Evolutionary conservation across 345 rosid species (phyloP).

Genomic region (Populus alba): DNA sequence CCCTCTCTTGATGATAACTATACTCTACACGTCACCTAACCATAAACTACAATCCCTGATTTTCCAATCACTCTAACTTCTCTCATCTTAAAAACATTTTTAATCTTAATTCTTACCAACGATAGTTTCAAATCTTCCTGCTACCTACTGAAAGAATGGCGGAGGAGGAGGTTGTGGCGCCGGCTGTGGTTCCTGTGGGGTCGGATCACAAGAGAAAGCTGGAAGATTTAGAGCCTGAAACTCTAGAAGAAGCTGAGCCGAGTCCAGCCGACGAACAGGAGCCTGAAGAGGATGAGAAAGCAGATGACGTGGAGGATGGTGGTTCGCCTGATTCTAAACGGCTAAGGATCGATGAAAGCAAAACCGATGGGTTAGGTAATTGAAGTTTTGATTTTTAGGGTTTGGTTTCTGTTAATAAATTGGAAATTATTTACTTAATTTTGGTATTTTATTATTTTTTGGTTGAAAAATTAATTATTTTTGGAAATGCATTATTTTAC

Average conservation of each 20-base stretch:
- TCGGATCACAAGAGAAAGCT: constrained; percentile 77
- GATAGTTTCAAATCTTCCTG: not conserved
- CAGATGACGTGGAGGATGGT: constrained; percentile 20
- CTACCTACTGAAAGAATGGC: constrained; percentile 36
- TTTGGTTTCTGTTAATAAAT: not conserved
- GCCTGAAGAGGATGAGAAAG: constrained; percentile 17
- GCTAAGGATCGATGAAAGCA: constrained; percentile 42
- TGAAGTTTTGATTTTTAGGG: not conserved
- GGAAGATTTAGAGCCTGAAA: constrained; percentile 45
- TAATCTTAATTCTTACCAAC: not conserved
- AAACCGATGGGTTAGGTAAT: constrained; percentile 48
- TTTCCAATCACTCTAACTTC: not conserved
- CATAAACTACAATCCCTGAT: not conserved
- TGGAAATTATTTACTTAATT: not conserved
- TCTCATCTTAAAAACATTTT: no score
- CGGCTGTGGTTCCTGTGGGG: constrained; percentile 14
- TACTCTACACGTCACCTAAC: not conserved
- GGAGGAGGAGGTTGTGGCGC: constrained; percentile 55
- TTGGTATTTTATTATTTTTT: not conserved
- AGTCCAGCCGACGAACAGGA: constrained; percentile 6
- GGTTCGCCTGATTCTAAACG: constrained; percentile 54
- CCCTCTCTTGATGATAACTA: not conserved
- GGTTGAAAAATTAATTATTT: no score
- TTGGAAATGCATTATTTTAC: not conserved
- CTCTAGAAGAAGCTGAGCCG: not conserved